These are phyloP conservation scores for Microascus cirrosus DNA, from an alignment of 2,329 filamentous ascomycete genomes.

Conservation along the genomic window DNA sequence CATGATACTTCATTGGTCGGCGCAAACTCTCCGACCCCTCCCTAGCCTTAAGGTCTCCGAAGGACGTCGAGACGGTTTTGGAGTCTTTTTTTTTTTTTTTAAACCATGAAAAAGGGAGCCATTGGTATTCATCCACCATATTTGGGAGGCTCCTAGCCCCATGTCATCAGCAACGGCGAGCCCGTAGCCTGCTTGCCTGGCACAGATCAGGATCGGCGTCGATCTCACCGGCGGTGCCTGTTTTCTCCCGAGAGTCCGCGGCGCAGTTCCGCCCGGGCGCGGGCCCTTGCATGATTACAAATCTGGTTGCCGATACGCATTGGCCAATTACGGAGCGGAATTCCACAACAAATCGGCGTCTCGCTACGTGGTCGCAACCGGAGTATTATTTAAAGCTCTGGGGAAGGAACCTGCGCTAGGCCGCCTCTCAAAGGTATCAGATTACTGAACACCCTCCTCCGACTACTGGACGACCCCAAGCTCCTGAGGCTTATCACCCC, in stretches of 20 bases:
- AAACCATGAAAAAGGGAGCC: too few species aligned
- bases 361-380: not conserved
- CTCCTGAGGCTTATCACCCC: not conserved
- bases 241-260: not conserved
- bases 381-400: not conserved
- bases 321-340: not conserved
- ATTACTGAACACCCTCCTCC: not conserved
- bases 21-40: too few species aligned
- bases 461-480: not conserved
- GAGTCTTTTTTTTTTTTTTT: too few species aligned
- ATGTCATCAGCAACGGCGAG: too few species aligned
- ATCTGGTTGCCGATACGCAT: not conserved
- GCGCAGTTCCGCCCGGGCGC: not conserved
- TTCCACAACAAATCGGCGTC: too few species aligned
- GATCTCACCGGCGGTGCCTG: not conserved
- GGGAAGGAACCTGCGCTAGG: not conserved
- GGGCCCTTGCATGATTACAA: not conserved
- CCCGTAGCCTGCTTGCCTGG: too few species aligned
- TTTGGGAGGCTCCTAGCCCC: too few species aligned
- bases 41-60: too few species aligned
- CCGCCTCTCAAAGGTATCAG: not conserved
- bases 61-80: too few species aligned
- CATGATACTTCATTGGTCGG: too few species aligned
- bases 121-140: too few species aligned
- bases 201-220: too few species aligned